Conservation (phyloP, 768 basidiomycete species). For the Mycena filopes region DNA sequence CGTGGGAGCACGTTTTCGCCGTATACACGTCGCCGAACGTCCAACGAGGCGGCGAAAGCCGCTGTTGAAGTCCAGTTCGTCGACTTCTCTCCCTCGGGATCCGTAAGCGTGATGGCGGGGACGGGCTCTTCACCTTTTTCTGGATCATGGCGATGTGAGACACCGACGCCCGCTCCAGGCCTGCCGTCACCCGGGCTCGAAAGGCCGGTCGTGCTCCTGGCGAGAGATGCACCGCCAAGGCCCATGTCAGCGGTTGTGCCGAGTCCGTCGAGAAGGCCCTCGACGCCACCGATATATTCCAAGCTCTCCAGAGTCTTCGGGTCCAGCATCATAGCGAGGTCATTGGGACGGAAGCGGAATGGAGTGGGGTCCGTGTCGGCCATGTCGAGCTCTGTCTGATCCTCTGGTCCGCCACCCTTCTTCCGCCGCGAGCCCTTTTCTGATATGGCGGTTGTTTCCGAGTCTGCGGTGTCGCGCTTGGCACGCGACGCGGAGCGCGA, state of each 20-base stretch:
- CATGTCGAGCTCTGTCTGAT: constrained; percentile 47
- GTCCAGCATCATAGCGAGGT: constrained; percentile 88
- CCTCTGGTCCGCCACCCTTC: constrained; percentile 35
- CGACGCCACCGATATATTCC: constrained; percentile 74
- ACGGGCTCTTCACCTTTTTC: constrained; percentile 36
- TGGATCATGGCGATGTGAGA: constrained; percentile 41
- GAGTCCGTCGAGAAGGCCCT: constrained; percentile 74
- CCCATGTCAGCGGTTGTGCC: constrained; percentile 72
- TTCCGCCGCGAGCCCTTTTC: constrained; percentile 34
- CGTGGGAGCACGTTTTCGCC: constrained; percentile 81
- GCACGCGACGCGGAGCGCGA: constrained; percentile 36
- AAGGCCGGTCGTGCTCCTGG: constrained; percentile 9
- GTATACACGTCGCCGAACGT: constrained; percentile 74
- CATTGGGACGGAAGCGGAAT: constrained; percentile 77
- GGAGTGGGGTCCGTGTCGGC: constrained; percentile 68
- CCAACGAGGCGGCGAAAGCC: constrained; percentile 58
- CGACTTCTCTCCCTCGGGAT: constrained; percentile 46
- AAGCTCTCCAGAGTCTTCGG: constrained; percentile 84
- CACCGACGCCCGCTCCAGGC: constrained; percentile 35
- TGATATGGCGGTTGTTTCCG: constrained; percentile 22
- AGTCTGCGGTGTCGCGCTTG: constrained; percentile 34
- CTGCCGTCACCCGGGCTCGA: constrained; percentile 35
- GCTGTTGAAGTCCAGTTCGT: constrained; percentile 31
- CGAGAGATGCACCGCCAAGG: constrained; percentile 37
- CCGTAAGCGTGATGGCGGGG: constrained; percentile 52